A percentile compares a stretch with the other conserved stretches of the same genome.
phyloP scores from a whole-genome alignment of 106 monocot species.

The Apostasia shenzhenica region DNA sequence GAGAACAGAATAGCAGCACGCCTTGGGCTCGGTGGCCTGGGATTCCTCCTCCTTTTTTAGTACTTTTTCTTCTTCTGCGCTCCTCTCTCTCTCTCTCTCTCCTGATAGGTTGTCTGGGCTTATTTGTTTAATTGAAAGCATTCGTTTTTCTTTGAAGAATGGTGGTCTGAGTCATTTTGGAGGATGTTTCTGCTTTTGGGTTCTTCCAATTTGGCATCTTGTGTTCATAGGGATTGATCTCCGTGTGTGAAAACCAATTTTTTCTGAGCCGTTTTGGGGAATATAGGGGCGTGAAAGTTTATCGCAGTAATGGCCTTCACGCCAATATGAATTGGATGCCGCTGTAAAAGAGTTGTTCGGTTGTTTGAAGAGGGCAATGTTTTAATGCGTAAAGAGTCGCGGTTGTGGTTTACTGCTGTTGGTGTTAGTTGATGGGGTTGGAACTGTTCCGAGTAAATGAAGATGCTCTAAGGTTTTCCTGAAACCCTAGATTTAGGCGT shows the following conservation, averaged over 20 bases:
- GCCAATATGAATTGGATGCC: neutral
- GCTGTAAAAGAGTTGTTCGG: neutral
- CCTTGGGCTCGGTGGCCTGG: neutral
- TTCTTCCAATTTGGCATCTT: neutral
- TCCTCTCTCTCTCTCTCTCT: neutral
- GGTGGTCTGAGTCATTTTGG: neutral
- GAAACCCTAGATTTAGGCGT: slow-evolving; percentile 3
- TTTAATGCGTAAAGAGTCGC: neutral
- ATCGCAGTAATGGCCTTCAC: neutral
- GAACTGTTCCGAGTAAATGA: neutral
- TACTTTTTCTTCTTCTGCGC: neutral
- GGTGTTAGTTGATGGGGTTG: neutral
- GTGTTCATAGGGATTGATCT: neutral
- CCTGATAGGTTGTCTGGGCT: neutral
- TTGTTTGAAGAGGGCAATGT: neutral
- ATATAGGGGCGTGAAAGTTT: neutral
- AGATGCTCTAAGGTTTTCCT: neutral
- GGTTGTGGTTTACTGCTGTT: neutral
- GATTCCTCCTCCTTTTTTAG: neutral
- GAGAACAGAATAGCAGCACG: neutral
- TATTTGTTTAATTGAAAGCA: neutral
- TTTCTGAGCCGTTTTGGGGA: neutral
- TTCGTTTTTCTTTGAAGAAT: neutral
- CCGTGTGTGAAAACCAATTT: neutral
- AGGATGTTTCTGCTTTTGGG: neutral